Evolutionary conservation across 768 basidiomycete species (phyloP).

Genomic region (Kwoniella sp.): DNA sequence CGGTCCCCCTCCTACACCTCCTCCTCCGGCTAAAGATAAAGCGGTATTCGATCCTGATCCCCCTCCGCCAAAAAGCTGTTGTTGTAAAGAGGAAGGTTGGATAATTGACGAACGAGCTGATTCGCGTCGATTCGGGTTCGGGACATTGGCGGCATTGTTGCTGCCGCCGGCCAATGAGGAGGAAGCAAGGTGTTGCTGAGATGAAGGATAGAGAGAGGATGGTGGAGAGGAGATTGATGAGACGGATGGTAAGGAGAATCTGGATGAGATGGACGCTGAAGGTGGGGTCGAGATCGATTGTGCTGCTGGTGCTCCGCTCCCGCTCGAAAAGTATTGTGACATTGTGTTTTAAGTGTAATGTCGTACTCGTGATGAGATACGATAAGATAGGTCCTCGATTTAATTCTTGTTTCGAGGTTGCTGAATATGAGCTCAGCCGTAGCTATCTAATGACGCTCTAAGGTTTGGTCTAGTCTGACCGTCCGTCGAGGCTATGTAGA

Average conservation of each 20-base stretch:
- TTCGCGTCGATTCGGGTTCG: slow-evolving; percentile 14
- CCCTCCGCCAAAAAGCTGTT: slow-evolving; percentile 33
- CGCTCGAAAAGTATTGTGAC: neutral
- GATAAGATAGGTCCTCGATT: no score
- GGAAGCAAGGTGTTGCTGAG: slow-evolving; percentile 34
- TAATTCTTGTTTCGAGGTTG: no score
- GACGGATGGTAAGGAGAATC: slow-evolving; percentile 32
- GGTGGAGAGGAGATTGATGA: slow-evolving; percentile 26
- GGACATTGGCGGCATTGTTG: neutral
- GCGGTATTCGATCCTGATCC: slow-evolving; percentile 4
- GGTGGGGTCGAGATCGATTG: slow-evolving; percentile 11
- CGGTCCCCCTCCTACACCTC: neutral
- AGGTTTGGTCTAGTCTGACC: no score
- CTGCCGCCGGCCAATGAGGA: slow-evolving; percentile 24
- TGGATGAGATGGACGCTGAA: slow-evolving; percentile 6
- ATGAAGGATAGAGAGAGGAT: slow-evolving; percentile 29
- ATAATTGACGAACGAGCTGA: slow-evolving; percentile 12
- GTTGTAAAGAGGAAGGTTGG: slow-evolving; percentile 30
- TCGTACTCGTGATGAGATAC: no score
- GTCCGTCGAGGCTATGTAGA: no score
- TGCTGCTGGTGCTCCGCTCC: no score
- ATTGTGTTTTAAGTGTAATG: no score
- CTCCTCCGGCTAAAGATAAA: neutral
- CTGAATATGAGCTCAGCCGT: no score
- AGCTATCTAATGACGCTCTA: no score